These are phyloP conservation scores for Cokeromyces recurvatus DNA, from an alignment of 371 early-diverging fungal genomes.

Conservation along the genomic window DNA sequence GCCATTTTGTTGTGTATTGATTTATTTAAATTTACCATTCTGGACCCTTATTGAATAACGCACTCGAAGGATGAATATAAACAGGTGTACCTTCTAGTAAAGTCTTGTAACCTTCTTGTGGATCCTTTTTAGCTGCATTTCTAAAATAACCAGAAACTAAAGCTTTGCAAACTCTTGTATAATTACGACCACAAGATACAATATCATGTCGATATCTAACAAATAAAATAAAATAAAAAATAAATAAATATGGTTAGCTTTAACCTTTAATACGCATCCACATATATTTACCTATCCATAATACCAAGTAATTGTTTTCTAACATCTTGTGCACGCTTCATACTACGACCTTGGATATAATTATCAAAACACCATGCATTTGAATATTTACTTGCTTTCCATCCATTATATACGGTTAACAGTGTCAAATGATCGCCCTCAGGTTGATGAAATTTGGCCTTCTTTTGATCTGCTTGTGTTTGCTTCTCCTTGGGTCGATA, in stretches of 20 bases:
- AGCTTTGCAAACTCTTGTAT: slow-evolving; percentile 83
- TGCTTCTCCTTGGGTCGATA: slow-evolving; percentile 97
- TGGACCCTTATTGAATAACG: slow-evolving; percentile 93
- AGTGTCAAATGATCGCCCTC: slow-evolving; percentile 98
- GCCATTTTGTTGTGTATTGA: too few relatives aligned
- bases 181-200: slow-evolving; percentile 90
- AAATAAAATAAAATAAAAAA: too few relatives aligned
- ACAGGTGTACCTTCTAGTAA: slow-evolving; percentile 95
- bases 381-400: slow-evolving; percentile 84
- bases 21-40: slow-evolving; percentile 88
- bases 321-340: slow-evolving; percentile 90
- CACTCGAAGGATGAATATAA: slow-evolving; percentile 92
- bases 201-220: slow-evolving; percentile 84
- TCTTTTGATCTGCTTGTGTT: slow-evolving; percentile 89
- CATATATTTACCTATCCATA: slow-evolving; percentile 86
- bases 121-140: slow-evolving; percentile 96
- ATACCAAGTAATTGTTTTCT: slow-evolving; percentile 94
- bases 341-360: slow-evolving; percentile 85
- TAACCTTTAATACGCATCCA: too few relatives aligned
- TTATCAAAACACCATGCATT: slow-evolving; percentile 97
- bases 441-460: slow-evolving; percentile 96
- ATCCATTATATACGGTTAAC: slow-evolving; percentile 92
- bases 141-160: slow-evolving; percentile 93
- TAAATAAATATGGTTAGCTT: too few relatives aligned
- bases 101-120: slow-evolving; percentile 97